Base-by-base conservation (phyloP, 2,329 filamentous ascomycete species). In the Zasmidium citrigriseum region DNA sequence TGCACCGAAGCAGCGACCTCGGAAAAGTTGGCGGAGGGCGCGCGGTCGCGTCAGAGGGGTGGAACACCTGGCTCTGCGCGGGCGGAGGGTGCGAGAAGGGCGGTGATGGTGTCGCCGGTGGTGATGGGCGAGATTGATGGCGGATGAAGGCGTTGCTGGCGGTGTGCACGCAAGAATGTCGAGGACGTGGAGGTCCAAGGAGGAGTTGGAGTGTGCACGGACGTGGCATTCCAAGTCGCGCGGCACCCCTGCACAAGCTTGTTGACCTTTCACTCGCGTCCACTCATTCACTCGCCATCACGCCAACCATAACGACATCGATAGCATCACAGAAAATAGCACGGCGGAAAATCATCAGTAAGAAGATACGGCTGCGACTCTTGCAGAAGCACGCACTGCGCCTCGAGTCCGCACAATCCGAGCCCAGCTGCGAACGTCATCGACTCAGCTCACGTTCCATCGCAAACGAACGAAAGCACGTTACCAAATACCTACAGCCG, bases 11-110 rank as follows among this genome's bases (percentile, higher is more conserved):
- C 23, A 21, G 38, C 44, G 52, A 54, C 52, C 52, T 54, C 52
- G 52, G 52, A 54, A 54, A 54, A 54, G 52, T 54, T 54, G 52
- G 41, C 34, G 14, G 34, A 25, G 52, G 23, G 41, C 25, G 44
- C 41, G 44, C 52, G 34, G 52, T 12, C 38, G 52, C 52, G 51
- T 49, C 22, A 11, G 24, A 25, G 47, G 21, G 24, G 47, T n/a
- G 14, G 21, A 23, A 10, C 34, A 27, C 9, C 21, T 49, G 5
- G 23, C n/a, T 12, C 47, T 21, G 16, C 3, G 47, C 12, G 9
- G 47, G 47, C 22, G 23, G n/a, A 12, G 22, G 24, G 24, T 23
- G 47, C 9, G 23, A 11, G 14, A 18, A 49, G 18, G 34, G 18
- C 12, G 34, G 16, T 27, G 47, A 25, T 27, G 47, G 47, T 14